Percentiles rank a stretch among this genome's conserved stretches.
These are phyloP conservation scores for Xenoacremonium recifei DNA, from an alignment of 2,329 filamentous ascomycete genomes.

Conservation along the genomic window DNA sequence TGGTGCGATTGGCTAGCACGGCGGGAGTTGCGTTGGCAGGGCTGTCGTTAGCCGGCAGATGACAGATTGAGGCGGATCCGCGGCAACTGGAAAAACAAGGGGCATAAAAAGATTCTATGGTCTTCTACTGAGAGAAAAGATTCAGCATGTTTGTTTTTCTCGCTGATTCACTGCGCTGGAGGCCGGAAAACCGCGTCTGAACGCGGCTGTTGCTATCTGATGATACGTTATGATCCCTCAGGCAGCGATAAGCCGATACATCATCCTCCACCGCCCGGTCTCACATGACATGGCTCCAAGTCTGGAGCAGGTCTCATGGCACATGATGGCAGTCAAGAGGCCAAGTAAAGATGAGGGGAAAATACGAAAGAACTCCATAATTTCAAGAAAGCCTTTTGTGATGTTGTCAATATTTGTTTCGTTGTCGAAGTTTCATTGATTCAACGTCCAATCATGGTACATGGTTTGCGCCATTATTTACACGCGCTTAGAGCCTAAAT, in stretches of 20 bases:
- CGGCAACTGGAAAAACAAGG: too few relatives aligned
- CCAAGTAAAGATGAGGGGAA: too few relatives aligned
- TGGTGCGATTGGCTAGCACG: conserved; percentile 21
- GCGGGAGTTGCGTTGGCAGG: conserved; percentile 15
- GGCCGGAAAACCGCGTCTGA: background rate
- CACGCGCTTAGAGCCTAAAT: too few relatives aligned
- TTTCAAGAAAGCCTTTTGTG: too few relatives aligned
- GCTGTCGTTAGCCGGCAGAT: conserved; percentile 20
- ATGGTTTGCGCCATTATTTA: too few relatives aligned
- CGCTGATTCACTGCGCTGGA: background rate
- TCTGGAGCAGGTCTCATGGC: too few relatives aligned
- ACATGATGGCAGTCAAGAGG: too few relatives aligned
- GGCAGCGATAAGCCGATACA: conserved; percentile 12
- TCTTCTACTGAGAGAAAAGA: background rate
- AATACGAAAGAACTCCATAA: too few relatives aligned
- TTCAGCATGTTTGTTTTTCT: background rate
- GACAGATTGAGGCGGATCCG: too few relatives aligned
- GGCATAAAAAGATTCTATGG: background rate
- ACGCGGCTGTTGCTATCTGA: conserved; percentile 6
- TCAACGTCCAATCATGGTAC: too few relatives aligned
- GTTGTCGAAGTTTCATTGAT: too few relatives aligned
- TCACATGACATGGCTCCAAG: conserved; percentile 15
- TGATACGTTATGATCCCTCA: conserved; percentile 14
- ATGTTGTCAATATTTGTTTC: too few relatives aligned
- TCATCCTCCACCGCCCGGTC: conserved; percentile 6